Percentiles rank a stretch among this genome's conserved stretches.
phyloP scores from a whole-genome alignment of 1,284 basidiomycete species.

The Moesziomyces antarcticus region DNA sequence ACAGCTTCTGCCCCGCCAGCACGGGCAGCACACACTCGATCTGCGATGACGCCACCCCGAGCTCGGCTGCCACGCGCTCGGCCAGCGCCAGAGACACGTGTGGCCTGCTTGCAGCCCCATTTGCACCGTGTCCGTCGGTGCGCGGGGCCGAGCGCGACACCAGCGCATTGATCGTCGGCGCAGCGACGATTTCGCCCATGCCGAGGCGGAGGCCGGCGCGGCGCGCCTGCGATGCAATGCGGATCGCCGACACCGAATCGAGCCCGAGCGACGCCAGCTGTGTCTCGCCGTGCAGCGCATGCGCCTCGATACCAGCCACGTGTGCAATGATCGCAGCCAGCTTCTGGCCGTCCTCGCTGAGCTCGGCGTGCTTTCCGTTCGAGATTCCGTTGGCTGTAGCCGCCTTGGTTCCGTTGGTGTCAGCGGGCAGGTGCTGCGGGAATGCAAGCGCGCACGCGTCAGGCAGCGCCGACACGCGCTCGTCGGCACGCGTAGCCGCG shows the following conservation, averaged over 20 bases:
- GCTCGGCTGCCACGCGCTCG: conserved; percentile 14
- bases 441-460: conserved; percentile 6
- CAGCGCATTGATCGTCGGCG: conserved; percentile 38
- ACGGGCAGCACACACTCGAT: conserved; percentile 52
- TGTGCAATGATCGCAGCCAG: conserved; percentile 42
- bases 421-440: conserved; percentile 14
- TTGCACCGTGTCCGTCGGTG: not conserved
- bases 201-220: conserved; percentile 40
- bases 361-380: not conserved
- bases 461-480: conserved; percentile 19
- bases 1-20: conserved; percentile 53
- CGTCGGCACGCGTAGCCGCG: conserved; percentile 6
- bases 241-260: conserved; percentile 64
- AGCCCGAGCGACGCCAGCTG: conserved; percentile 55
- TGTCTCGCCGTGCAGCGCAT: conserved; percentile 30
- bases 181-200: conserved; percentile 53
- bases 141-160: not conserved
- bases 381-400: not conserved
- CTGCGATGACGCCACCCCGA: conserved; percentile 14
- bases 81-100: conserved; percentile 5
- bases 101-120: conserved; percentile 5
- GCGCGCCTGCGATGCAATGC: conserved; percentile 54
- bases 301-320: conserved; percentile 25
- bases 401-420: not conserved
- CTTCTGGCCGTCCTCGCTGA: conserved; percentile 30